A percentile compares a stretch with the other conserved stretches of the same genome.
phyloP scores from a whole-genome alignment of 1,139 yeast genomes.

The Blastobotrys capitulatus region DNA sequence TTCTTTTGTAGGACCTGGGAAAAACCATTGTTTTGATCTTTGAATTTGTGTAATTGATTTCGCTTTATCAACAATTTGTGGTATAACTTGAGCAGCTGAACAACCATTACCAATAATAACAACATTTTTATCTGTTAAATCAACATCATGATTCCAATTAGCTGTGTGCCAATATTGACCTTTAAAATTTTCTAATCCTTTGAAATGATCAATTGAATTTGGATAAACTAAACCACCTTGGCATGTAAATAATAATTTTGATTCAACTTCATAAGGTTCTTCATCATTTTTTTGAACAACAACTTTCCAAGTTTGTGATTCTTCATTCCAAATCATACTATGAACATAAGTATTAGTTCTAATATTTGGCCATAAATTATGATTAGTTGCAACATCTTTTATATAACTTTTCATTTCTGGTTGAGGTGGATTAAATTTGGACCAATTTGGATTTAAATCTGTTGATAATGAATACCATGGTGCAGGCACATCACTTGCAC shows the following conservation, averaged over 20 bases:
- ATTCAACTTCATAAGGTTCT: constrained; percentile 13
- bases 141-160: constrained; percentile 23
- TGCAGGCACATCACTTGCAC: constrained; percentile 28
- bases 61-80: constrained; percentile 17
- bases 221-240: constrained; percentile 25
- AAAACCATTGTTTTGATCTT: constrained; percentile 20
- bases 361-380: constrained; percentile 19
- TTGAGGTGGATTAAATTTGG: constrained; percentile 21
- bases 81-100: constrained; percentile 31
- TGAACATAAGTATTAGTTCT: constrained; percentile 16
- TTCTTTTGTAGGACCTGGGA: constrained; percentile 2
- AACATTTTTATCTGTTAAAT: constrained; percentile 22
- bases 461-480: constrained; percentile 28
- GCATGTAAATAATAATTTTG: constrained; percentile 21
- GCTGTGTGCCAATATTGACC: constrained; percentile 27
- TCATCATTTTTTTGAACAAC: constrained; percentile 20
- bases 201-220: constrained; percentile 21
- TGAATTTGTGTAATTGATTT: constrained; percentile 19
- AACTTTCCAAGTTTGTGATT: constrained; percentile 21
- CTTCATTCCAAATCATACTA: constrained; percentile 27
- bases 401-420: constrained; percentile 24
- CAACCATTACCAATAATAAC: constrained; percentile 30
- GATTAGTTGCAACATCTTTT: constrained; percentile 22
- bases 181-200: constrained; percentile 28
- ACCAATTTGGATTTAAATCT: constrained; percentile 28